These are phyloP conservation scores for Knoxdaviesia proteae DNA, from an alignment of 2,329 filamentous ascomycete genomes.

Conservation along the genomic window DNA sequence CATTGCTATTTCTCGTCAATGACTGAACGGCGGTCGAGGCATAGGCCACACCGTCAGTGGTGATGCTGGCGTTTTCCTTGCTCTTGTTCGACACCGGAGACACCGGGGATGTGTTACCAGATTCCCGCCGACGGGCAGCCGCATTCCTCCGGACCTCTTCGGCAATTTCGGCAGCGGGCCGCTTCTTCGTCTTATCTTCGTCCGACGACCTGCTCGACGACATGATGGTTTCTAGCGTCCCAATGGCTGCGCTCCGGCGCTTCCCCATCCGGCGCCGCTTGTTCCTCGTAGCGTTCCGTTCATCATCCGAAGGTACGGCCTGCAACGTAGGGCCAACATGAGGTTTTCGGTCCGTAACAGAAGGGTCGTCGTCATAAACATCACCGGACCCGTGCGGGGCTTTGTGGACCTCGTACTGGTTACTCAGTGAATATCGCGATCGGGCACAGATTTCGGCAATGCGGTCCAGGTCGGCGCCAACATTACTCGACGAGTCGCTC, in stretches of 20 bases:
- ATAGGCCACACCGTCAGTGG: no score
- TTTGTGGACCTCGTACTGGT: conserved; percentile 46
- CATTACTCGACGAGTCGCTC: conserved; percentile 20
- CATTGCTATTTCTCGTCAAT: no score
- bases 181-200: conserved; percentile 39
- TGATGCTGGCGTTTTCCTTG: conserved; percentile 3
- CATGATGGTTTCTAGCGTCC: conserved; percentile 45
- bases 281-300: conserved; percentile 18
- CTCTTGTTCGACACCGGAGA: conserved; percentile 11
- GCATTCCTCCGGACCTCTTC: conserved; percentile 31
- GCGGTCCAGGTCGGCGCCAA: conserved; percentile 37
- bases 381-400: conserved; percentile 38
- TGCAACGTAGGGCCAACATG: conserved; percentile 30
- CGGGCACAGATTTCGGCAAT: conserved; percentile 48
- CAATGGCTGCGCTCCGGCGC: conserved; percentile 33
- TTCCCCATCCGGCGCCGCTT: conserved; percentile 21
- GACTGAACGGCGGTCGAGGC: no score
- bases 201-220: conserved; percentile 43
- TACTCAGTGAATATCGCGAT: conserved; percentile 42
- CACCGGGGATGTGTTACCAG: conserved; percentile 12
- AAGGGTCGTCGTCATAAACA: not conserved
- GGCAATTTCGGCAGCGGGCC: conserved; percentile 32
- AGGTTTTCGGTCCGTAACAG: no score
- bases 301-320: conserved; percentile 34
- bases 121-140: conserved; percentile 13